Percentiles rank a stretch among this genome's conserved stretches.
phyloP scores from a whole-genome alignment of 306 rosid genomes.

The Castanospermum australe region DNA sequence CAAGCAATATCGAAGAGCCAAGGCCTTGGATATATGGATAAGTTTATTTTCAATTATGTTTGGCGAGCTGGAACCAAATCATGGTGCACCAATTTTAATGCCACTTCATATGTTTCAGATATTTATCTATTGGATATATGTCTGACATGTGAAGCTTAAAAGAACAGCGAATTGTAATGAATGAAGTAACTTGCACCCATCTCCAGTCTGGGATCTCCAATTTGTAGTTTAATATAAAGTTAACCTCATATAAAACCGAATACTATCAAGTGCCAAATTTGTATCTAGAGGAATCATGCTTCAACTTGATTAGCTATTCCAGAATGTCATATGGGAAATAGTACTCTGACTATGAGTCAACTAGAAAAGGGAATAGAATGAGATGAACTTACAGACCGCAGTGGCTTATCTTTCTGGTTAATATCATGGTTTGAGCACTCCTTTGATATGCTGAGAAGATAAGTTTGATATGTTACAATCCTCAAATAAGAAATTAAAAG shows the following conservation, averaged over 20 bases:
- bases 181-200: neutral
- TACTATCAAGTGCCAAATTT: neutral
- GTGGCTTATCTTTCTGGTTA: conserved; percentile 56
- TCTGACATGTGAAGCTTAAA: neutral
- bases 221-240: neutral
- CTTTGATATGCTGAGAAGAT: conserved; percentile 51
- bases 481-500: conserved; percentile 9
- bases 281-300: neutral
- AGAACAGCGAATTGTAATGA: neutral
- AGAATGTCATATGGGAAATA: conserved; percentile 4
- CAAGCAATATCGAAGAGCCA: neutral
- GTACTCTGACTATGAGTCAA: neutral
- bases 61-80: neutral
- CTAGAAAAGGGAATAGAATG: conserved; percentile 3
- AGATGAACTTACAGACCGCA: conserved; percentile 64
- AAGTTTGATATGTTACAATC: conserved; percentile 22
- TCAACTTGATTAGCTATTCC: neutral
- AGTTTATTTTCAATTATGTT: neutral
- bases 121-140: neutral
- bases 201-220: neutral
- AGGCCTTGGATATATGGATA: neutral
- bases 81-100: neutral
- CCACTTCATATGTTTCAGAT: neutral
- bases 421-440: conserved; percentile 40
- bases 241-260: neutral